A percentile compares a stretch with the other conserved stretches of the same genome.
phyloP scores from a whole-genome alignment of 2,329 filamentous ascomycete species.

The Aphanoascus verrucosus region DNA sequence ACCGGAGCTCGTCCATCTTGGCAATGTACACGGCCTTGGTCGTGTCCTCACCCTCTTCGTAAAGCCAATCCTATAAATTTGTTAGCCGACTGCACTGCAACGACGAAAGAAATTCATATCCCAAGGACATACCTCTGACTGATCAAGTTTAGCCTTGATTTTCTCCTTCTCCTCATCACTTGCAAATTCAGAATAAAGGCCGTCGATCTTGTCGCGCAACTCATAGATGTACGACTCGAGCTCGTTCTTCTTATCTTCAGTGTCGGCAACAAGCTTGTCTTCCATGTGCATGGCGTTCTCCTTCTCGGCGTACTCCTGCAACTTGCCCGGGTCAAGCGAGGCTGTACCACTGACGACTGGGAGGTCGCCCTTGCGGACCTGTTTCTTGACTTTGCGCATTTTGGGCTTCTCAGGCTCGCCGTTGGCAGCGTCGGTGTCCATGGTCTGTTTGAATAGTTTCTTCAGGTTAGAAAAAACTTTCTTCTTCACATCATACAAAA shows the following conservation, averaged over 20 bases:
- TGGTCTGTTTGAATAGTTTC: conserved; percentile 48
- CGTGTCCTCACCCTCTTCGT: conserved; percentile 91
- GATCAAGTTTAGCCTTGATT: conserved; percentile 70
- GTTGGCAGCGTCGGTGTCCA: conserved; percentile 64
- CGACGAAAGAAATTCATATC: neutral
- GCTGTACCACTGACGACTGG: conserved; percentile 75
- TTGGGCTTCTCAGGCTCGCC: conserved; percentile 60
- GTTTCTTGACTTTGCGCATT: conserved; percentile 98
- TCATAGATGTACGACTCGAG: conserved; percentile 97
- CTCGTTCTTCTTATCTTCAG: conserved; percentile 99
- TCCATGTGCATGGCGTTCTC: conserved; percentile 91
- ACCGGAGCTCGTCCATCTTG: conserved; percentile 92
- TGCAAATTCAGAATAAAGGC: conserved; percentile 77
- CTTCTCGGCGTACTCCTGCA: conserved; percentile 62
- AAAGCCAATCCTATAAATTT: conserved; percentile 74
- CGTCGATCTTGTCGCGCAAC: conserved; percentile 86
- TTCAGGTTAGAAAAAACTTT: conserved; percentile 20
- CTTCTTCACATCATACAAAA: conserved; percentile 10
- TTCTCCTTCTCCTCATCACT: conserved; percentile 87
- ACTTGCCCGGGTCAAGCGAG: conserved; percentile 59
- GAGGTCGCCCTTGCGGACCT: conserved; percentile 92
- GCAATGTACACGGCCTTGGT: conserved; percentile 86
- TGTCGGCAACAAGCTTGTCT: conserved; percentile 96
- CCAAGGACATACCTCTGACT: conserved; percentile 61
- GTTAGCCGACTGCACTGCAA: neutral